Percentiles rank a stretch among this genome's conserved stretches.
Conservation (phyloP, 2,329 filamentous ascomycete genomes). For the Alternaria solani region DNA sequence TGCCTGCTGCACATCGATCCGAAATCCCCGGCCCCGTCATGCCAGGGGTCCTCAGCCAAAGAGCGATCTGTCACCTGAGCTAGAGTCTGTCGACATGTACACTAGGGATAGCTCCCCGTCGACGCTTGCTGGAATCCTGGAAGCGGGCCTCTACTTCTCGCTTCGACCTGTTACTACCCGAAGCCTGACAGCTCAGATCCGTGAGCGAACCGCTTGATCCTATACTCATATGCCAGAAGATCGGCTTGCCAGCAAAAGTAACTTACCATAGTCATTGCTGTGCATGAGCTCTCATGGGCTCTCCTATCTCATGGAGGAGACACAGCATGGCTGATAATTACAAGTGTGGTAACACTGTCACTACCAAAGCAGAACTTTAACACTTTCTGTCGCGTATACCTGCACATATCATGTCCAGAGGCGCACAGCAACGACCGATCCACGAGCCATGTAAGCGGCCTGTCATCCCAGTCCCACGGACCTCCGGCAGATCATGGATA, state of each 20-base stretch:
- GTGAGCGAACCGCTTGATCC: not conserved
- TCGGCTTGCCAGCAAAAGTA: not conserved
- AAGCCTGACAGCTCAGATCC: not conserved
- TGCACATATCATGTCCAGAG: not conserved
- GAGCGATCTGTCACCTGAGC: slow-evolving; percentile 1
- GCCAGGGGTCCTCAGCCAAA: not conserved
- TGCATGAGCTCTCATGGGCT: not conserved
- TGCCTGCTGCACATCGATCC: slow-evolving; percentile 17
- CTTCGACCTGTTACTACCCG: not conserved
- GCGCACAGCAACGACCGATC: slow-evolving; percentile 4
- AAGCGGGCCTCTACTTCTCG: slow-evolving; percentile 4
- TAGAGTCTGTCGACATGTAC: not conserved
- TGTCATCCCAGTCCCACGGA: slow-evolving; percentile 17
- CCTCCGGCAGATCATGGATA: not conserved
- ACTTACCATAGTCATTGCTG: not conserved
- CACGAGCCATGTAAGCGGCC: slow-evolving; percentile 24
- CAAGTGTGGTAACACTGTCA: slow-evolving; percentile 14
- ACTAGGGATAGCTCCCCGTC: not conserved
- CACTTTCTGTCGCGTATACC: slow-evolving; percentile 6
- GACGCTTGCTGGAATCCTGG: not conserved
- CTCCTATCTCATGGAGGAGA: slow-evolving; percentile 3
- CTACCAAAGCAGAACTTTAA: slow-evolving; percentile 18
- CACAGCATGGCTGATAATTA: slow-evolving; percentile 22
- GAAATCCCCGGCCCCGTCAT: slow-evolving; percentile 12
- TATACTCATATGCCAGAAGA: not conserved